Evolutionary conservation across 208 protist species (phyloP), one percentile per base, ranked within the genome.

Genomic region (Wallacemonas rigidus): DNA sequence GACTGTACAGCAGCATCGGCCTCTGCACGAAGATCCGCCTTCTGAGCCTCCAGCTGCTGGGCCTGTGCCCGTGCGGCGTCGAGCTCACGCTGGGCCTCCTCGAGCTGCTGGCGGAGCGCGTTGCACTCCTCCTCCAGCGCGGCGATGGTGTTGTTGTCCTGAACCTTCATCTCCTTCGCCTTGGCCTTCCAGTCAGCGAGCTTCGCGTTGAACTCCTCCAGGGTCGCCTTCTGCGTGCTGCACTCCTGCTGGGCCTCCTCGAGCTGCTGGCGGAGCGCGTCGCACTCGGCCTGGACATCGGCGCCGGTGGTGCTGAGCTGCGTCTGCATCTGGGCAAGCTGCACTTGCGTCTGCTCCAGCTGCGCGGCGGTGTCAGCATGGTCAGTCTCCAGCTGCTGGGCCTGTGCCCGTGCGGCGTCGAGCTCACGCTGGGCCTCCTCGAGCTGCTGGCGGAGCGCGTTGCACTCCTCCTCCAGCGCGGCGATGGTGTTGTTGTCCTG

Each of bases 251-350:
- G 51, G 15, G 41, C 56, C 26, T 51, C 26, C 55, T 68, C 47
- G 11, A 72, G 67, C 67, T 74, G 65, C 50, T 71, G 57, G 51
- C 56, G 62, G 26, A 79, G 63, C 53, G 50, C 17, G 45, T 77
- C 60, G 54, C 69, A 62, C 48, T 78, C 74, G 1, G 14, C 36
- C 57, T 63, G 57, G 36, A 2, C 57, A n/a, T 57, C 53, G 53
- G 12, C n/a, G 11, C 39, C 57, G 17, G 55, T 17, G 39, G 9
- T n/a, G 45, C 45, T 50, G 8, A 50, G 45, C 45, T 50, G 45
- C 45, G 45, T 50, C 45, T 6, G 8, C 45, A 50, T 50, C 45
- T 50, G 54, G 7, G 38, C 55, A 14, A 40, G 36, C 40, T 72
- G 15, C 47, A 4, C 62, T 2, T 26, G 48, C 17, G 17, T 40